Conservation (phyloP, 2,329 filamentous ascomycete genomes). For the Teratosphaeria pseudoeucalypti region DNA sequence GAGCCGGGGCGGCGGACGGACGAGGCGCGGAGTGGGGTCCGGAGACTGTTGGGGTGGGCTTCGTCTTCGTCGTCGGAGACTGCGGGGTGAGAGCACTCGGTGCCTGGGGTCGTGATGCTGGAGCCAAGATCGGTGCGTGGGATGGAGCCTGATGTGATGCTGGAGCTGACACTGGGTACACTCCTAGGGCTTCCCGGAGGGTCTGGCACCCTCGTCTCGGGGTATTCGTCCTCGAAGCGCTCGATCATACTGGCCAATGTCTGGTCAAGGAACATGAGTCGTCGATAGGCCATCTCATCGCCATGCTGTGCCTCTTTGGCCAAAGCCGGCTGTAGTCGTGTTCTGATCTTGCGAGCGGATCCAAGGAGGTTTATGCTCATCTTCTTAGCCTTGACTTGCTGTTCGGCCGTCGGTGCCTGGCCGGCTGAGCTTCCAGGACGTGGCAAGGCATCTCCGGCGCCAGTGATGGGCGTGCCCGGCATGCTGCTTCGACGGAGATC, state of each 20-base stretch:
- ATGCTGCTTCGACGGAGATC: constrained; percentile 29
- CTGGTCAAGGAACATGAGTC: constrained; percentile 74
- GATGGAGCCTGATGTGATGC: background rate
- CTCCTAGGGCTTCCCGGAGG: constrained; percentile 3
- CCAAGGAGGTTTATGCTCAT: constrained; percentile 86
- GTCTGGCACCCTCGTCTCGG: constrained; percentile 59
- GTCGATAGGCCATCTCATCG: constrained; percentile 68
- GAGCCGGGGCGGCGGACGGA: constrained; percentile 49
- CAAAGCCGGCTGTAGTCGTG: constrained; percentile 72
- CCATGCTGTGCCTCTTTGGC: constrained; percentile 59
- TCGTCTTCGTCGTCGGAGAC: constrained; percentile 21
- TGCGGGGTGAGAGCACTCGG: constrained; percentile 13
- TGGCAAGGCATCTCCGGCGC: constrained; percentile 33
- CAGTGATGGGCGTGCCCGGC: constrained; percentile 28
- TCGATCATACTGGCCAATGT: constrained; percentile 87
- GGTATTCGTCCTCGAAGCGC: constrained; percentile 92
- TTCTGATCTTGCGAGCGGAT: constrained; percentile 79
- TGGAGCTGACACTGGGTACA: background rate
- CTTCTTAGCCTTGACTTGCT: constrained; percentile 62
- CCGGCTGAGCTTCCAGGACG: constrained; percentile 19
- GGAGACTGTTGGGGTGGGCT: constrained; percentile 7
- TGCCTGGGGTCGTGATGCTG: constrained; percentile 4
- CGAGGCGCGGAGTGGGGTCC: constrained; percentile 20
- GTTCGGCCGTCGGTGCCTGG: constrained; percentile 17
- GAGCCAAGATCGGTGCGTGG: constrained; percentile 1